Evolutionary conservation across 495 filamentous ascomycete species (phyloP).

Genomic region (Letharia columbiana): DNA sequence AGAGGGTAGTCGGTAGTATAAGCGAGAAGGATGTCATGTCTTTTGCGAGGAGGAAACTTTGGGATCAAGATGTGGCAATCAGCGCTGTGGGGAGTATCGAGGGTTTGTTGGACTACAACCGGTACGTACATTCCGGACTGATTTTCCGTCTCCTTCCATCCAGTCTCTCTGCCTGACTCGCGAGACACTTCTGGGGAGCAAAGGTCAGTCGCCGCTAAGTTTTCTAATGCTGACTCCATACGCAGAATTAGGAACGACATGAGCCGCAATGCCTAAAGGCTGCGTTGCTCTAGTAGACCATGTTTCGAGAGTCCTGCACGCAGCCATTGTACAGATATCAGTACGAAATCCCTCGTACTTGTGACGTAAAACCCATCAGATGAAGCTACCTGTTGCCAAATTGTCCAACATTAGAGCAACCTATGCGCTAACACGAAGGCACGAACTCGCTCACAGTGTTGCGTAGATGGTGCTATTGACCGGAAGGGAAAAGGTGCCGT

Average conservation of each 20-base stretch:
- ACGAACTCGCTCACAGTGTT: not conserved
- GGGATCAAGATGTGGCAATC: slow-evolving; percentile 95
- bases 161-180: not conserved
- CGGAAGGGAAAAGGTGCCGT: not conserved
- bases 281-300: not conserved
- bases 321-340: slow-evolving; percentile 7
- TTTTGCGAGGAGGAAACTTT: slow-evolving; percentile 82
- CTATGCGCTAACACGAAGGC: not conserved
- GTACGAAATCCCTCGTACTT: not conserved
- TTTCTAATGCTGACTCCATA: not conserved
- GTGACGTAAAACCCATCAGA: not conserved
- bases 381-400: not conserved
- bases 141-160: not conserved
- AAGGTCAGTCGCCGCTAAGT: not conserved
- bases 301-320: not conserved
- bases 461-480: not conserved
- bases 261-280: slow-evolving; percentile 59
- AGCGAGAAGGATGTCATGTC: slow-evolving; percentile 96
- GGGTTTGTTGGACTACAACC: slow-evolving; percentile 77
- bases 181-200: not conserved
- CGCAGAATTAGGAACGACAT: slow-evolving; percentile 74
- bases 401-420: not conserved
- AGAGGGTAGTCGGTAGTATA: slow-evolving; percentile 75
- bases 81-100: slow-evolving; percentile 88
- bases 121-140: not conserved